phyloP scores from a whole-genome alignment of 139 green algal genomes.

The Zygnema cylindricum region DNA sequence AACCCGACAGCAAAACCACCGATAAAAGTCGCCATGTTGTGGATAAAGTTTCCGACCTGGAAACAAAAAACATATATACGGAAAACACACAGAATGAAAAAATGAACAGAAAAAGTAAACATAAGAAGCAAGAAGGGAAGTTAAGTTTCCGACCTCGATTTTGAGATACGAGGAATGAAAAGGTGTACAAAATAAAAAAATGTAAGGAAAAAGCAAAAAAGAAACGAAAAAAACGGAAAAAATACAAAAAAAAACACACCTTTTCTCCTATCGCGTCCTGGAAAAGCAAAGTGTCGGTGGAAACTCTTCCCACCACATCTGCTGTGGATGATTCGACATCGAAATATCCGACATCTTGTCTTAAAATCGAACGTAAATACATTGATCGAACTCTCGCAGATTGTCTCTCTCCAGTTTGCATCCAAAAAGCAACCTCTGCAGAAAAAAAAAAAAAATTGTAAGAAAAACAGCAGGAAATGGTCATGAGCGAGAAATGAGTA shows the following conservation, averaged over 20 bases:
- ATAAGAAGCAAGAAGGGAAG: no score
- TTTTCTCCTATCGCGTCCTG: slow-evolving; percentile 56
- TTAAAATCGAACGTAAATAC: slow-evolving; percentile 67
- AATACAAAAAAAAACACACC: slow-evolving; percentile 28
- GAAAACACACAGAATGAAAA: not conserved
- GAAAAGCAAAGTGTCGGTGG: slow-evolving; percentile 19
- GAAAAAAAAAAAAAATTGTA: not conserved
- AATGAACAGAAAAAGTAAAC: no score
- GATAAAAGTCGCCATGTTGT: slow-evolving; percentile 24
- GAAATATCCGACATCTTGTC: slow-evolving; percentile 86
- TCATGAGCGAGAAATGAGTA: not conserved
- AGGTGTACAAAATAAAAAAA: not conserved
- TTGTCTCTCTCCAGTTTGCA: slow-evolving; percentile 40
- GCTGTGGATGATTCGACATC: slow-evolving; percentile 63
- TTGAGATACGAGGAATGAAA: no score
- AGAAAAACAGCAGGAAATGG: not conserved
- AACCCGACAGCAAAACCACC: slow-evolving; percentile 69
- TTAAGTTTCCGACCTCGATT: no score
- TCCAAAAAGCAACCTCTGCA: slow-evolving; percentile 36
- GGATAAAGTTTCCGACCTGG: slow-evolving; percentile 31
- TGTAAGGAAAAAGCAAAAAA: not conserved
- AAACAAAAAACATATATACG: no score
- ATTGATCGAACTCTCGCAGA: not conserved
- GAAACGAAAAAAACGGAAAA: not conserved
- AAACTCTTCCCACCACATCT: slow-evolving; percentile 37